Conservation (phyloP, 2,329 filamentous ascomycete genomes). For the Apiospora pterosperma region DNA sequence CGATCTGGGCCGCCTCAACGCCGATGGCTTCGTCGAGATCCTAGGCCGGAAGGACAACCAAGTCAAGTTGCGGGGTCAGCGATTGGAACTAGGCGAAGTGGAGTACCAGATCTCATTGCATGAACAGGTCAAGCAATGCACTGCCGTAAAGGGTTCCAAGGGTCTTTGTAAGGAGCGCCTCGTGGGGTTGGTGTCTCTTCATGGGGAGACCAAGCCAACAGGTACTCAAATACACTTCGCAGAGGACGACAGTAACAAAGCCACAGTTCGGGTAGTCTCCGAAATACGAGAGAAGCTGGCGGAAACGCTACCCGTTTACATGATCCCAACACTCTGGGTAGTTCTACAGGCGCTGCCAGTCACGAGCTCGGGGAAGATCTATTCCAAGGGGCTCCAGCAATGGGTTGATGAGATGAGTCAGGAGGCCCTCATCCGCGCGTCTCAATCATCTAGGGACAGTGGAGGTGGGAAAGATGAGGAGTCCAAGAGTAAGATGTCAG, state of each 20-base stretch:
- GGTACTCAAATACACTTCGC: neutral
- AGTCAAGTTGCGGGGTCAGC: slow-evolving; percentile 9
- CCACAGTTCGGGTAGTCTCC: neutral
- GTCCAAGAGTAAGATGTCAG: neutral
- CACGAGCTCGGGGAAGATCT: slow-evolving; percentile 6
- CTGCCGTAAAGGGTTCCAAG: neutral
- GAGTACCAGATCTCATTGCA: slow-evolving; percentile 2
- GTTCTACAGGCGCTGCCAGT: slow-evolving; percentile 6
- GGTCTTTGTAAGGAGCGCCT: neutral
- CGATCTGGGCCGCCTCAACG: slow-evolving; percentile 7
- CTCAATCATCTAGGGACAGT: neutral
- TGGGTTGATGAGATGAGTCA: slow-evolving; percentile 8
- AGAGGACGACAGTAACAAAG: too few species aligned
- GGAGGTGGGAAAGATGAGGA: neutral
- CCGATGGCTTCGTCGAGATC: slow-evolving; percentile 5
- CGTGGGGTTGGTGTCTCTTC: neutral
- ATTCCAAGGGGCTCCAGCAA: slow-evolving; percentile 5
- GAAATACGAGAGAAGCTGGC: neutral
- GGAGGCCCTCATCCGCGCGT: neutral
- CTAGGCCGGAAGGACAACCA: slow-evolving; percentile 8
- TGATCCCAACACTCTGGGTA: slow-evolving; percentile 6
- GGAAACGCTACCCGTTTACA: slow-evolving; percentile 2
- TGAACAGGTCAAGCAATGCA: neutral
- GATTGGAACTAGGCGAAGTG: slow-evolving; percentile 9
- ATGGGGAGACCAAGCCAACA: neutral